phyloP scores from a whole-genome alignment of 2,329 filamentous ascomycete genomes.

The Nemania diffusa region DNA sequence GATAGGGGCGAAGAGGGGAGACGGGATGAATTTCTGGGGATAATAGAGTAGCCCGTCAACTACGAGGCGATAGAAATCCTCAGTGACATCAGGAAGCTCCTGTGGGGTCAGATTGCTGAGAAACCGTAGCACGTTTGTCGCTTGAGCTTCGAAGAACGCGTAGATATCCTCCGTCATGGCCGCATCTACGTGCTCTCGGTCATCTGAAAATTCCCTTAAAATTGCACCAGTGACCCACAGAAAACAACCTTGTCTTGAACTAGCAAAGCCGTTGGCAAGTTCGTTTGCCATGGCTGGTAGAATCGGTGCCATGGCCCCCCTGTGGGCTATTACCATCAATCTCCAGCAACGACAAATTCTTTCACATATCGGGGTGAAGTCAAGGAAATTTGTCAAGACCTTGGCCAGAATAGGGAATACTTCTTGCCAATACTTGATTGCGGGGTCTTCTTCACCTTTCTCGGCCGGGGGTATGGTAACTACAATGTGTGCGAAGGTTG shows the following conservation, averaged over 20 bases:
- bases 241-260: constrained; percentile 93
- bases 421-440: constrained; percentile 95
- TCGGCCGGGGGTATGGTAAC: constrained; percentile 76
- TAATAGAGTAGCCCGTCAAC: constrained; percentile 95
- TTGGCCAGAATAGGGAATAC: constrained; percentile 88
- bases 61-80: constrained; percentile 94
- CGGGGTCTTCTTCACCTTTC: constrained; percentile 80
- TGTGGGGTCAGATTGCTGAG: constrained; percentile 81
- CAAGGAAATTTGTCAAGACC: constrained; percentile 87
- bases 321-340: constrained; percentile 95
- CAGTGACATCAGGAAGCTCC: constrained; percentile 85
- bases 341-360: constrained; percentile 95
- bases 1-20: constrained; percentile 81
- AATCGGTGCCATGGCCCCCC: constrained; percentile 86
- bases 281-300: constrained; percentile 88
- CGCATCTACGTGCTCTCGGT: constrained; percentile 83
- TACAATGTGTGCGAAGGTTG: constrained; percentile 83
- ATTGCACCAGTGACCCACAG: constrained; percentile 98
- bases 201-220: constrained; percentile 92
- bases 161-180: constrained; percentile 90
- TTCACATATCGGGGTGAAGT: constrained; percentile 89
- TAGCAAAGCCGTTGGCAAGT: constrained; percentile 83
- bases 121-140: constrained; percentile 86
- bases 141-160: constrained; percentile 93
- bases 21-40: constrained; percentile 83